Conservation (phyloP, 257 asterid species). For the Solanum ahanhuiri region DNA sequence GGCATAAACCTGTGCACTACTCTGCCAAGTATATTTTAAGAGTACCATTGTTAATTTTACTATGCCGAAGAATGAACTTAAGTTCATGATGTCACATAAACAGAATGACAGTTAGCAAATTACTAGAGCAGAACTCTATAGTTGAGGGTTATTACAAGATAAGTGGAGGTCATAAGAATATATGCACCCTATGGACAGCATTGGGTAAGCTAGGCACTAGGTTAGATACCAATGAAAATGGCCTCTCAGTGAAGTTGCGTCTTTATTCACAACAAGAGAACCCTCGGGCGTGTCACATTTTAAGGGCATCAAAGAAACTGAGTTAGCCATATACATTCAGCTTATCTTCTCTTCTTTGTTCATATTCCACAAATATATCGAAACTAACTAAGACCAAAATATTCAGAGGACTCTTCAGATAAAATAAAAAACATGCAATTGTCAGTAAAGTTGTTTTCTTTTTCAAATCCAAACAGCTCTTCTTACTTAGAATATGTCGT, state of each 20-base stretch:
- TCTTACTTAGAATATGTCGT: too few species aligned
- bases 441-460: background rate
- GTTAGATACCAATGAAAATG: background rate
- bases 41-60: background rate
- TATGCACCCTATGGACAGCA: background rate
- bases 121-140: background rate
- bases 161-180: background rate
- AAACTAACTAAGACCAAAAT: background rate
- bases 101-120: background rate
- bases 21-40: background rate
- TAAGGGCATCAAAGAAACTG: background rate
- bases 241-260: background rate
- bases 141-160: background rate
- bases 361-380: background rate
- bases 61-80: background rate
- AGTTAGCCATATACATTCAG: background rate
- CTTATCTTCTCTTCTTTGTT: background rate
- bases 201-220: background rate
- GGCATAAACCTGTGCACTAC: background rate
- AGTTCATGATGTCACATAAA: background rate
- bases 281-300: background rate
- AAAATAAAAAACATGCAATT: background rate
- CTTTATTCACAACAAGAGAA: background rate
- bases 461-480: too few species aligned
- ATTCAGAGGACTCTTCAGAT: background rate